phyloP scores from a whole-genome alignment of 2,329 filamentous ascomycete genomes.

The Xylariaceae sp. region DNA sequence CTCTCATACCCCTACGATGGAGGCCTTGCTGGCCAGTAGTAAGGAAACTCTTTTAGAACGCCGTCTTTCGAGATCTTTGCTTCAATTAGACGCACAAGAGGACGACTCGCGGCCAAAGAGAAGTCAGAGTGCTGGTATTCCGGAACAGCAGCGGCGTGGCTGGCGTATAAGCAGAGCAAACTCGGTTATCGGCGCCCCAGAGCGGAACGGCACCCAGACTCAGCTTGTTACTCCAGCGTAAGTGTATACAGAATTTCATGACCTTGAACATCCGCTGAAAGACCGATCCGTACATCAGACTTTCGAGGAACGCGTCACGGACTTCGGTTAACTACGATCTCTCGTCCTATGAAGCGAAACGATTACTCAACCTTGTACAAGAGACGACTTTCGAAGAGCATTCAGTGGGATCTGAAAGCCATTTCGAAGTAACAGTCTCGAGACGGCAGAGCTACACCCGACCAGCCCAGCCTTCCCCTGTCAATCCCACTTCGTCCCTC shows the following conservation, averaged over 20 bases:
- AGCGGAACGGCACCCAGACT: conserved; percentile 14
- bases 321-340: conserved; percentile 42
- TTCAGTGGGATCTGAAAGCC: conserved; percentile 34
- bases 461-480: conserved; percentile 22
- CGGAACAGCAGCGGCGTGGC: conserved; percentile 18
- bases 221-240: conserved; percentile 6
- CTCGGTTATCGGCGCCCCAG: conserved; percentile 29
- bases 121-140: conserved; percentile 29
- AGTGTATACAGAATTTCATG: conserved; percentile 1
- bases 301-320: conserved; percentile 32
- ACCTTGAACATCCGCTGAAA: conserved; percentile 9
- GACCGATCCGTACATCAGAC: conserved; percentile 23
- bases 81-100: conserved; percentile 36
- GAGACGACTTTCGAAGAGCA: conserved; percentile 32
- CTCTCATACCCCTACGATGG: conserved; percentile 9
- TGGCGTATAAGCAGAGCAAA: conserved; percentile 28
- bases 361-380: conserved; percentile 39
- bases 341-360: conserved; percentile 43
- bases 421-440: conserved; percentile 30
- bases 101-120: conserved; percentile 21
- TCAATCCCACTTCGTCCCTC: conserved; percentile 28
- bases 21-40: conserved; percentile 7
- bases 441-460: conserved; percentile 36
- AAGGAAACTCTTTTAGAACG: conserved; percentile 14
- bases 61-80: conserved; percentile 29